These are phyloP conservation scores for Xerocomus amazonicus DNA, from an alignment of 1,284 basidiomycete species.

Conservation along the genomic window DNA sequence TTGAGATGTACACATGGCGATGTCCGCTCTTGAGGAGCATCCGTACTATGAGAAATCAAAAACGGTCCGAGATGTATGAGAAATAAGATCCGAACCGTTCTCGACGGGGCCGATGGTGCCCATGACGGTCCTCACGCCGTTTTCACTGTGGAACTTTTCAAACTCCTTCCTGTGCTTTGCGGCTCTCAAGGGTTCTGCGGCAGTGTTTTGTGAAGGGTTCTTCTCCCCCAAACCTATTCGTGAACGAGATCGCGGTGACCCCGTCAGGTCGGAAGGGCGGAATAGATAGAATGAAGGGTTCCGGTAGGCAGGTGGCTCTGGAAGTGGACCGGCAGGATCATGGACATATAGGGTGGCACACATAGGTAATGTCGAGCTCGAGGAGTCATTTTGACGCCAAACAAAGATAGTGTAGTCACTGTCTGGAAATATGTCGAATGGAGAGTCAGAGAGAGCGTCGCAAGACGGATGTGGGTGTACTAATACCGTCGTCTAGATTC, in stretches of 20 bases:
- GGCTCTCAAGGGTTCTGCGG: slow-evolving; percentile 35
- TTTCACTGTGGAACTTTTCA: slow-evolving; percentile 82
- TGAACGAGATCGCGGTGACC: slow-evolving; percentile 21
- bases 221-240: slow-evolving; percentile 40
- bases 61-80: slow-evolving; percentile 2
- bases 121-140: slow-evolving; percentile 90
- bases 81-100: slow-evolving; percentile 54
- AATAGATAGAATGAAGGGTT: slow-evolving; percentile 73
- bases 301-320: slow-evolving; percentile 55
- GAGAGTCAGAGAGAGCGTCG: background rate
- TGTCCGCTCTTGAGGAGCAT: slow-evolving; percentile 96
- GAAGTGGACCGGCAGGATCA: slow-evolving; percentile 58
- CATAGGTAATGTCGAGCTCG: slow-evolving; percentile 19
- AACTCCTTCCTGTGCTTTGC: slow-evolving; percentile 75
- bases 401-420: slow-evolving; percentile 76
- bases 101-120: slow-evolving; percentile 89
- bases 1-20: slow-evolving; percentile 91
- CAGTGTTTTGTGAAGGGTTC: slow-evolving; percentile 11
- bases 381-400: slow-evolving; percentile 54
- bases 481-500: slow-evolving; percentile 73
- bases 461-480: background rate
- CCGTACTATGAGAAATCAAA: slow-evolving; percentile 52
- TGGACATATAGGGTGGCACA: slow-evolving; percentile 62
- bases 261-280: slow-evolving; percentile 18
- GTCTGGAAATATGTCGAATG: slow-evolving; percentile 39